Percentiles rank a stretch among this genome's conserved stretches.
Evolutionary conservation across 2,329 filamentous ascomycete species (phyloP).

Genomic region (Aspergillus udagawae): DNA sequence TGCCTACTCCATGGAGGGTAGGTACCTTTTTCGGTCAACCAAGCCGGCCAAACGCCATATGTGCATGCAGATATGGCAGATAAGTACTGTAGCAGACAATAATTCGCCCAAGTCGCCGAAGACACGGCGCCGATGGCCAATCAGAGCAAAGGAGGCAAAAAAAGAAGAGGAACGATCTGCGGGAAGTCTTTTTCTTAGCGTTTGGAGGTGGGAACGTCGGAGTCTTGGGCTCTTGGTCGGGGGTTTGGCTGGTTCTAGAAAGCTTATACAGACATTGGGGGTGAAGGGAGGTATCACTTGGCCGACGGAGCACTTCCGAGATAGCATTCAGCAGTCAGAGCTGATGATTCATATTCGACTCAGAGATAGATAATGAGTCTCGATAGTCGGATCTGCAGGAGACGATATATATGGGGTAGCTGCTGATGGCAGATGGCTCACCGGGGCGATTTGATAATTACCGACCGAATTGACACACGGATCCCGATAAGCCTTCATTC

Average conservation of each 20-base stretch:
- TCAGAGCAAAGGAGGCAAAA: neutral
- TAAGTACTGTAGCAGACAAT: neutral
- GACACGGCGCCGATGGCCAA: conserved; percentile 7
- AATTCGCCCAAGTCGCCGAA: conserved; percentile 8
- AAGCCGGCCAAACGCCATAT: conserved; percentile 9
- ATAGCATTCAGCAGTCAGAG: neutral
- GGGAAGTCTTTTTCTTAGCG: neutral
- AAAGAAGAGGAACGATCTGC: neutral
- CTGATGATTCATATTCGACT: neutral
- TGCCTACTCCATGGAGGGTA: too few species aligned
- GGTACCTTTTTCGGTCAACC: neutral
- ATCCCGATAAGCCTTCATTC: neutral
- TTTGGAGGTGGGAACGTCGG: neutral
- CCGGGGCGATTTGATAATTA: neutral
- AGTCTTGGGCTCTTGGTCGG: too few species aligned
- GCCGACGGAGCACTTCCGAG: neutral
- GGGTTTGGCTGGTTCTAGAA: neutral
- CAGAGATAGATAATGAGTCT: neutral
- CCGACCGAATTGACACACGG: neutral
- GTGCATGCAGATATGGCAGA: neutral
- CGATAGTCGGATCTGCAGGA: neutral
- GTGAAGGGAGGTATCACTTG: neutral
- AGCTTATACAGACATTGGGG: neutral
- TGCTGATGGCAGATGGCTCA: too few species aligned
- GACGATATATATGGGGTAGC: neutral